Evolutionary conservation across 2,329 filamentous ascomycete genomes (phyloP), one percentile per base, ranked within the genome.

Genomic region (Bipolaris gigantea): DNA sequence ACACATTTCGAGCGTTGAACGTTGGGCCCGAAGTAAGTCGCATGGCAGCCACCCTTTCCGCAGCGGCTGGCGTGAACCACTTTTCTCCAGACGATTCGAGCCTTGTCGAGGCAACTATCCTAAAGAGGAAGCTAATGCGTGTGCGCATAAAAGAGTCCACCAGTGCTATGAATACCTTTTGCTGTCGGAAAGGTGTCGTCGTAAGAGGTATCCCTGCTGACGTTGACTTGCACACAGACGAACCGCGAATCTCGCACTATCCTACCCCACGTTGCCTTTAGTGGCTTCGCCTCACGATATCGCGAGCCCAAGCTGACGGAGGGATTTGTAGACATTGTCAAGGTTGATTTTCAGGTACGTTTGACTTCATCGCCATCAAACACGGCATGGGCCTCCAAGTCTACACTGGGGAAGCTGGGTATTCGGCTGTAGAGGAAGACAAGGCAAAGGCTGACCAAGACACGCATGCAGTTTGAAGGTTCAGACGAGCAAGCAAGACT

Each of bases 181-280:
- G 16, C 18, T 6, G 21, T 45, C 35, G 23, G 30, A 16, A 39
- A 36, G 47, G 25, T 49, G 58, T 48, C 48, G 25, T 27, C 25
- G 9, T 10, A 9, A 27, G 47, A 44, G 35, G 27, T 13, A 52
- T 50, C 47, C 32, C 59, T 55, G 52, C 59, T 69, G 47, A 68
- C 57, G 58, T 50, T 18, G 5, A 48, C 52, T 30, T 50, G 38
- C 53, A 49, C 51, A 48, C 47, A 87, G 79, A 81, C 92, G 76
- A 97, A 97, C 68, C 93, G 92, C 1, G 93, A 97, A 73, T 83
- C 85, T 21, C 83, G 94, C 58, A 77, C 81, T 0, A 81, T 85
- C 1, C 80, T 99, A 5, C 92, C 93, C 0, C 84, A 83, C 40
- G 79, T 94, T 59, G 93, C 94, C 0, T 97, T 97, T 72, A 85